Base-by-base conservation (phyloP, 176 grass and related monocot species). In the Saccharum spontaneum region DNA sequence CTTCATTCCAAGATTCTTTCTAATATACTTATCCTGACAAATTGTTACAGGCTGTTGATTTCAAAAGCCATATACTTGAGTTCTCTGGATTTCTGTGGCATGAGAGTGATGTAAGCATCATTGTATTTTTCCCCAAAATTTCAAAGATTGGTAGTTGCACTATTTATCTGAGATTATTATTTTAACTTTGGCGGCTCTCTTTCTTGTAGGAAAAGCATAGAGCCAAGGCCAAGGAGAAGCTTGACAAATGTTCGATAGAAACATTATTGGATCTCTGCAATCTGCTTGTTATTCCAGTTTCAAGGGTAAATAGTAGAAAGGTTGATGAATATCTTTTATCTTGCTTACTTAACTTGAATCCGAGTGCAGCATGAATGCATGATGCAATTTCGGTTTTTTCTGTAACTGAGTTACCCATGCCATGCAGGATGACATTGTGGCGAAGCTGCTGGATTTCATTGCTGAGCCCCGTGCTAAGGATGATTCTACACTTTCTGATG, bases 371-470 rank as follows among this genome's bases (percentile, higher is more conserved):
- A 43, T 37, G 36, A 37, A 37, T 37, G 36, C 36, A 37, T 82
- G 76, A 92, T 78, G 55, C 76, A 40, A 10, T 66, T 30, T 63
- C 4, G 77, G 39, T 28, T 66, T 85, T 77, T 3, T 6, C 20
- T 46, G 26, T 66, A 45, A 79, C 39, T 7, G 44, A 82, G 59
- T 55, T 46, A 84, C 55, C 88, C 72, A 69, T 84, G 70, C 88
- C 77, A 69, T 84, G 70, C 79, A 98, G 95, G 95, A 95, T 85
- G 91, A 98, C 31, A 86, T 98, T 50, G 86, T 95, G 79, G 77
- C 20, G 28, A 98, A 93, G 48, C 67, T 98, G n/a, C 84, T 98
- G 89, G 95, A 98, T 61, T 98, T 98, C 80, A 90, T 98, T 77
- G 91, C 86, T 64, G 93, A 89, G 17, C 95, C 95, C 79, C 85